Base-by-base conservation (phyloP, 768 basidiomycete species). In the Neoboletus brunneissimus region DNA sequence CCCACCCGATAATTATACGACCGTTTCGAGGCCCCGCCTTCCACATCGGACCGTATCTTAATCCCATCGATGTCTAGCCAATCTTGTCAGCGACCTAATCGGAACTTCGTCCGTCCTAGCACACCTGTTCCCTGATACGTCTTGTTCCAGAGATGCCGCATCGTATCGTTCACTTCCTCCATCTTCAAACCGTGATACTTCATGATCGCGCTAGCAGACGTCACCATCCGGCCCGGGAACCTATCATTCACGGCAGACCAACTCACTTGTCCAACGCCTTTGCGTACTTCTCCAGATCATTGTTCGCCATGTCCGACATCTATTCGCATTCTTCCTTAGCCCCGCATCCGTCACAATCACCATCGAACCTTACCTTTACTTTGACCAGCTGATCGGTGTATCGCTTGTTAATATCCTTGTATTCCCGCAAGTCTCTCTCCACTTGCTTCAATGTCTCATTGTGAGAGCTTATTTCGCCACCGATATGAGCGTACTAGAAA, bases 151-250 rank as follows among this genome's bases (percentile, higher is more conserved):
- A 98, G 72, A 67, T 97, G 93, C 47, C 88, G 88, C 85, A 98
- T 96, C 15, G 88, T 95, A 65, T 97, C 94, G 67, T 99, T 99
- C 65, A 99, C 94, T 77, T 99, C 97, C 72, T 95, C 93, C 97
- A 98, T 97, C 75, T 99, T 99, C 64, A 97, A 79, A 15, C 86
- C 77, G 67, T 99, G 97, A 66, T 98, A 99, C 72, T 92, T 93
- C 92, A 99, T 97, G 71, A 99, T 98, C 41, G 95, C 97, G 62
- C 96, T 98, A 55, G 2, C 55, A 59, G 22, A 40, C 41, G 58
- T 73, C 50, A 68, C 57, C 48, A 29, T n/a, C 52, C 20, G 38
- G 6, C 38, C 22, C 20, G n/a, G 35, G 46, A 54, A 20, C 12
- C 37, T 25, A 42, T 29, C 41, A 32, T 2, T 15, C 20, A 16